Percentiles rank a stretch among this genome's conserved stretches.
Conservation (phyloP, 2,329 filamentous ascomycete genomes). For the Fusarium camptoceras region DNA sequence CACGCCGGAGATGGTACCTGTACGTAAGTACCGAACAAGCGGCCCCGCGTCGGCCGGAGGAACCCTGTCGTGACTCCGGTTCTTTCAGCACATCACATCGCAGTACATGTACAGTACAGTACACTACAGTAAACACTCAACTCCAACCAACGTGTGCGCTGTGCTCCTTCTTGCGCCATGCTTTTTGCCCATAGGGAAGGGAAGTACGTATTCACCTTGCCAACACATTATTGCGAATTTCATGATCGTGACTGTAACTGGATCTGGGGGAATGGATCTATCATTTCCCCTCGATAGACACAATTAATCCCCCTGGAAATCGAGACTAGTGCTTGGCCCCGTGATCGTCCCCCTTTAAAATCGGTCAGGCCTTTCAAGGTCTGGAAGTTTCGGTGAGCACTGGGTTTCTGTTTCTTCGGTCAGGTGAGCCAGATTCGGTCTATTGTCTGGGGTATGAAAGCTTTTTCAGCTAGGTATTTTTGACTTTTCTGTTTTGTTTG, state of each 20-base stretch:
- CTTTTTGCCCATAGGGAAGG: conserved; percentile 17
- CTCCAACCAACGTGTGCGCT: conserved; percentile 18
- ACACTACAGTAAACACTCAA: background rate
- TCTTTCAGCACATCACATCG: conserved; percentile 11
- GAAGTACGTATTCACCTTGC: conserved; percentile 4
- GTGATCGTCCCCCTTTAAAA: conserved; percentile 40
- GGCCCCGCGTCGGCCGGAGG: conserved; percentile 43
- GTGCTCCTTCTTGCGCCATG: conserved; percentile 25
- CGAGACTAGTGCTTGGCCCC: conserved; percentile 35
- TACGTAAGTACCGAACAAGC: conserved; percentile 44
- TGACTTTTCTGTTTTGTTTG: background rate
- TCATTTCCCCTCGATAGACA: background rate
- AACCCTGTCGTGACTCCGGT: conserved; percentile 27
- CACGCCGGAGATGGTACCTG: conserved; percentile 33
- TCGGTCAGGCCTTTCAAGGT: conserved; percentile 33
- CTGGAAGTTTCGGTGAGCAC: conserved; percentile 45
- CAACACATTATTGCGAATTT: conserved; percentile 29
- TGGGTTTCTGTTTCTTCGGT: conserved; percentile 25
- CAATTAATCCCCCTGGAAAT: conserved; percentile 27
- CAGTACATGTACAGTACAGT: background rate
- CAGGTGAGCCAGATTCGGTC: conserved; percentile 38
- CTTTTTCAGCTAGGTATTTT: conserved; percentile 31
- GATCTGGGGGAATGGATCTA: conserved; percentile 36
- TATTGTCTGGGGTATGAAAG: conserved; percentile 27
- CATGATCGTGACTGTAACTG: conserved; percentile 35